Conservation (phyloP, 2,329 filamentous ascomycete species). For the Aspergillus sp. region DNA sequence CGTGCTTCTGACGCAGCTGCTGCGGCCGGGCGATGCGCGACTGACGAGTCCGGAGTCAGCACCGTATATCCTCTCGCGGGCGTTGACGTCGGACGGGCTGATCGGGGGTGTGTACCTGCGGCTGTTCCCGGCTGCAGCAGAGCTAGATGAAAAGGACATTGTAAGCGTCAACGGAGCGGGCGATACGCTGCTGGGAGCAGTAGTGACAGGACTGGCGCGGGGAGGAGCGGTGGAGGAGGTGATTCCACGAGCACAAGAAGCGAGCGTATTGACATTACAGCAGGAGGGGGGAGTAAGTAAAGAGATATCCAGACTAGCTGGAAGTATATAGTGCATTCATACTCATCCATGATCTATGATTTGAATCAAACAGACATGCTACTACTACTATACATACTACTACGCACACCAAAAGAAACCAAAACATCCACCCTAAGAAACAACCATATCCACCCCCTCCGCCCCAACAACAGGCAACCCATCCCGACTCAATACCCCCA, state of each 20-base stretch:
- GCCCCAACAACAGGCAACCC: constrained; percentile 37
- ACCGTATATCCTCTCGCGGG: constrained; percentile 71
- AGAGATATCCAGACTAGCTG: constrained; percentile 24
- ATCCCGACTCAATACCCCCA: constrained; percentile 54
- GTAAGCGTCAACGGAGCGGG: constrained; percentile 93
- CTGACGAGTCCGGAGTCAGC: constrained; percentile 64
- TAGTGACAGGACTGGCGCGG: constrained; percentile 75
- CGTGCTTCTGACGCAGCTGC: constrained; percentile 71
- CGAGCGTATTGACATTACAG: constrained; percentile 75
- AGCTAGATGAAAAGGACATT: constrained; percentile 63
- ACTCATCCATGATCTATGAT: no score
- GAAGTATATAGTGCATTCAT: background rate
- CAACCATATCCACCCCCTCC: constrained; percentile 30
- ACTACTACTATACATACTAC: background rate
- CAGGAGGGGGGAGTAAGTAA: constrained; percentile 68
- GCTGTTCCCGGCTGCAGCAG: constrained; percentile 67
- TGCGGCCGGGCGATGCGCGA: constrained; percentile 67
- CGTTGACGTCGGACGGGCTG: constrained; percentile 53
- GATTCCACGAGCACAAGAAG: constrained; percentile 78
- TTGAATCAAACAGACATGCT: no score
- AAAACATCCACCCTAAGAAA: background rate
- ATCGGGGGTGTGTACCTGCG: constrained; percentile 86
- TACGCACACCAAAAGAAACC: background rate
- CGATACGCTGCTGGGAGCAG: constrained; percentile 84
- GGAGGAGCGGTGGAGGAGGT: constrained; percentile 59